phyloP scores from a whole-genome alignment of 2,329 filamentous ascomycete species.

The Fusarium annulatum region DNA sequence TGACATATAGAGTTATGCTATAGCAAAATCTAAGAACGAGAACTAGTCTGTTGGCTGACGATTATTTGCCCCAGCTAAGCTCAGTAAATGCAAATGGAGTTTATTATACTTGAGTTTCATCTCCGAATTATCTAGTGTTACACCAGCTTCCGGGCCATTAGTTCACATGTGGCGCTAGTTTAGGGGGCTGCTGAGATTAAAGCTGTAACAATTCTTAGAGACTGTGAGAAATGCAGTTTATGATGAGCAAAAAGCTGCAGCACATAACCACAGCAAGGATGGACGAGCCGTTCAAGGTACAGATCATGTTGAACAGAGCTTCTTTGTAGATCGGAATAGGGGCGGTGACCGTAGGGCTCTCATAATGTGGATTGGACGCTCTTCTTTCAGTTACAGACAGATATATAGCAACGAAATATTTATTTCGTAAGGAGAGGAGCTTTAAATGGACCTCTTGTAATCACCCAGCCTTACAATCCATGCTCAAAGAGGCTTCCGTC shows the following conservation, averaged over 20 bases:
- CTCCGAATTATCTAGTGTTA: not conserved
- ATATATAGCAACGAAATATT: fast-evolving
- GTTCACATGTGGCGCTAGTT: not conserved
- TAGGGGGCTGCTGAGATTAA: not conserved
- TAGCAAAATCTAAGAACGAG: not conserved
- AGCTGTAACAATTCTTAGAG: not conserved
- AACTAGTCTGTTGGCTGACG: not conserved
- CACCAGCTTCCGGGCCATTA: fast-evolving
- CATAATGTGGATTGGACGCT: fast-evolving
- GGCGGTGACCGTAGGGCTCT: fast-evolving
- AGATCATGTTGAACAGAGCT: fast-evolving
- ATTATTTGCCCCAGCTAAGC: not conserved
- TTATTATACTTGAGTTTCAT: not conserved
- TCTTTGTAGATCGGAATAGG: fast-evolving
- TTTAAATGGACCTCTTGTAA: fast-evolving
- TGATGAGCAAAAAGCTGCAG: fast-evolving
- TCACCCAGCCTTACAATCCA: fast-evolving
- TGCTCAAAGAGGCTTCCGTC: not conserved
- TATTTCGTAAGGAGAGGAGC: fast-evolving
- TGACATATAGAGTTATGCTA: too few species aligned
- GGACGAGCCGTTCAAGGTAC: fast-evolving
- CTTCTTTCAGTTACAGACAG: fast-evolving
- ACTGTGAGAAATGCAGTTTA: too few species aligned
- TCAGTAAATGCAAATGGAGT: too few species aligned
- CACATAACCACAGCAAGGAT: not conserved